phyloP scores from a whole-genome alignment of 768 basidiomycete species.

The Phlegmacium glaucopus region DNA sequence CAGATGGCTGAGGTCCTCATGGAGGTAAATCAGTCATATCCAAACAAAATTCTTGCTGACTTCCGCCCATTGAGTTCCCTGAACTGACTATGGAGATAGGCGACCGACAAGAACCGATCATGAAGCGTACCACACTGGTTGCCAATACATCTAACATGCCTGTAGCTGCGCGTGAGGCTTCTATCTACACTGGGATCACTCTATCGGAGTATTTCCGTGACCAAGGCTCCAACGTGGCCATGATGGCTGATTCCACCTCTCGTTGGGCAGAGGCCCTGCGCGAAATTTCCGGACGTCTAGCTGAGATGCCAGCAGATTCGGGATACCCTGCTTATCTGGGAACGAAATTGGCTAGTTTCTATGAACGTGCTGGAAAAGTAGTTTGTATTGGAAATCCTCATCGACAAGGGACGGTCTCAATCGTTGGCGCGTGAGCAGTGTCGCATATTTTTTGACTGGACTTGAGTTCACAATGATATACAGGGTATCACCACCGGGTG shows the following conservation, averaged over 20 bases:
- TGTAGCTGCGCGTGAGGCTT: conserved; percentile 98
- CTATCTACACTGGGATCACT: conserved; percentile 99
- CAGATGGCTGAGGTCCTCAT: conserved; percentile 98
- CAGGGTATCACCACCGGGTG: conserved; percentile 97
- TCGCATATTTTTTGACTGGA: neutral
- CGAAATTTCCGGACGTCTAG: conserved; percentile 98
- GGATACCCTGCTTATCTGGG: conserved; percentile 97
- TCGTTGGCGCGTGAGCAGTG: conserved; percentile 91
- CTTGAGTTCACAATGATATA: conserved; percentile 8
- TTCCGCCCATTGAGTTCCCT: conserved; percentile 57
- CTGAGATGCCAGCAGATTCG: conserved; percentile 99
- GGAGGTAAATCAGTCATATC: conserved; percentile 54
- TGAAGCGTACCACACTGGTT: conserved; percentile 99
- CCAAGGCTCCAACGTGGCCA: conserved; percentile 94
- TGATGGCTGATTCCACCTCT: conserved; percentile 99
- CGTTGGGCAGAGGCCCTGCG: conserved; percentile 99
- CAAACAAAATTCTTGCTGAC: neutral
- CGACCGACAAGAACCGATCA: conserved; percentile 96
- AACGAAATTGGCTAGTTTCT: conserved; percentile 96
- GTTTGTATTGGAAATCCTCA: conserved; percentile 86
- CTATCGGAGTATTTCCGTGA: conserved; percentile 99
- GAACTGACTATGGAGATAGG: conserved; percentile 89
- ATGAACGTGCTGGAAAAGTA: conserved; percentile 97
- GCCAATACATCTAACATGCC: conserved; percentile 99
- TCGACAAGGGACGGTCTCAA: conserved; percentile 92